Evolutionary conservation across 73 alveolate species (phyloP), one percentile per base, ranked within the genome.

Genomic region (Uronychia setigera): DNA sequence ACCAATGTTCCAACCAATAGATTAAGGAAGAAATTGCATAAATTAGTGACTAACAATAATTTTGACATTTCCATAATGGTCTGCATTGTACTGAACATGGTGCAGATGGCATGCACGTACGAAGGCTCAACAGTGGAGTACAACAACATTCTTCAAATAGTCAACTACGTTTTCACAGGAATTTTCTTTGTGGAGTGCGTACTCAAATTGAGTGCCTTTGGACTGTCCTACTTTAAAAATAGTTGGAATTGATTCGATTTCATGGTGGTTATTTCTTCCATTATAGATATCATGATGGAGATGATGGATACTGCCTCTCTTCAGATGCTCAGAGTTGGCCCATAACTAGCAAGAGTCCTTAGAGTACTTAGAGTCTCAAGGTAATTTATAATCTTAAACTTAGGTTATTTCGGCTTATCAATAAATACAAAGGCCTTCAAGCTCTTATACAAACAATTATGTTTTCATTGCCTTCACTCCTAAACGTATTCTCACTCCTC

Each of bases 381-480:
- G n/a, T n/a, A n/a, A n/a, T n/a, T n/a, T n/a, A n/a, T n/a, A n/a
- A n/a, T n/a, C n/a, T n/a, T n/a, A n/a, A n/a, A n/a, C n/a, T n/a
- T 25, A 88, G 99, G 79, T 88, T 97, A 29, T 89, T 97, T 59
- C 85, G 98, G 33, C 82, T 97, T 60, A 95, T 97, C 33, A 97
- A 95, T 81, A 92, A 92, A 27, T 93, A 96, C 79, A 97, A 96
- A 80, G 97, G 99, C 14, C 84, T 97, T 33, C 93, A 93, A 85
- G 94, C 92, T 59, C 88, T 94, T 19, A 89, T 97, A 46, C 94
- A 96, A 76, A 96, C 98, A 0, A 87, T 97, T 27, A 81, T 87
- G 32, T 97, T 96, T 92, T 97, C 99, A n/a, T 79, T 97, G 60
- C 97, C 99, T 76, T 94, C 99, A 0, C 87, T 97, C 29, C 79